Evolutionary conservation across 2,329 filamentous ascomycete genomes (phyloP), one percentile per base, ranked within the genome.

Genomic region (Nemania abortiva): DNA sequence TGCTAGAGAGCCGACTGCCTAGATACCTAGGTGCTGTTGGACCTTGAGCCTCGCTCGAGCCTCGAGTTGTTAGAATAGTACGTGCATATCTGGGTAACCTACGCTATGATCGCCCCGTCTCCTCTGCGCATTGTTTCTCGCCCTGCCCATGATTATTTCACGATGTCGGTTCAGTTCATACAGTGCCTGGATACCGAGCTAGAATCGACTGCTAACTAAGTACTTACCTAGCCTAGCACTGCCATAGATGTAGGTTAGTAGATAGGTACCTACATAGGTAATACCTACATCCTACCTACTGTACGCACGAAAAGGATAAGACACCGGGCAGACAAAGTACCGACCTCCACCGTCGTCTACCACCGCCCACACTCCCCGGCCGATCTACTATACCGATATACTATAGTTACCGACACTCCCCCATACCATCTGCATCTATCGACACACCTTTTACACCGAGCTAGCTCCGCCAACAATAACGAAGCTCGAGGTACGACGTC

Each of bases 401-500:
- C 42, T 65, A 65, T 56, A n/a, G n/a, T n/a, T n/a, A 42, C 42
- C 61, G 39, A 61, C 66, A 61, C 66, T 56, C 31, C 57, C 42
- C 59, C 45, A 45, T 13, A n/a, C 11, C 27, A 31, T n/a, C n/a
- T 27, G 5, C 15, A 27, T 52, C 22, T 65, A 67, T 67, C 65
- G 31, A 37, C 56, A 62, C 64, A 24, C 55, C 54, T n/a, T n/a
- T n/a, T n/a, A 29, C 55, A 27, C 54, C 45, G 29, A 54, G 54
- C 49, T 34, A 50, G 57, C 62, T 42, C 59, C 45, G 54, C 61
- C 52, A 22, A 49, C 53, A 52, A 27, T 27, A 27, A 54, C 62
- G 59, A 66, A 66, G 56, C 42, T 66, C 55, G 63, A 63, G 31
- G 59, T 70, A 37, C 59, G 61, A 63, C 65, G 62, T 69, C 56